Base-by-base conservation (phyloP, 2,329 filamentous ascomycete species). In the Colletotrichum plurivorum region DNA sequence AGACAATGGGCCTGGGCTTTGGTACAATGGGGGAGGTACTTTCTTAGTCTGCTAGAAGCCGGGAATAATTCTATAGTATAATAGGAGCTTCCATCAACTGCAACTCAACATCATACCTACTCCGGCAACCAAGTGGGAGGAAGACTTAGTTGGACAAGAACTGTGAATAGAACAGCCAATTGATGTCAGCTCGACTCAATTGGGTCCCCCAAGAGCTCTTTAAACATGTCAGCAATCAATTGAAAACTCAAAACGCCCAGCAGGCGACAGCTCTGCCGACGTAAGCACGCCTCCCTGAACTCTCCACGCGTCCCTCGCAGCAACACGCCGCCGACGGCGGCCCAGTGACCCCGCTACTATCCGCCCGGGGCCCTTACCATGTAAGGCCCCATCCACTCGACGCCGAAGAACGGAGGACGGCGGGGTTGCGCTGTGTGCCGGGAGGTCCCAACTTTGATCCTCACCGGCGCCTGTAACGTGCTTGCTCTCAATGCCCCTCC, bases 341-440 rank as follows among this genome's bases (percentile, higher is more conserved):
- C 20, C 13, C 46, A 49, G 36, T 10, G 49, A 54, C 59, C 46
- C 61, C 61, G 53, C 60, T 65, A 46, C 53, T 54, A 68, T 39
- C 60, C 65, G 65, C 52, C 64, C 63, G 51, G 67, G 46, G 41
- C 41, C 41, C 6, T n/a, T 15, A 2, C 41, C 41, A 15, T 15
- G 41, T 5, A 43, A 15, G 13, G 41, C 5, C 16, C 16, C 43
- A 51, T 53, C 51, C 39, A 39, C 41, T 36, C 31, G 4, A 25
- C 62, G 67, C 67, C 67, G 67, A 70, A 69, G 67, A 70, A 70
- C 67, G 67, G 67, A 70, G 59, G 59, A 57, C 66, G 66, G 66
- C 54, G 61, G 66, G 66, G 66, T 60, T 62, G n/a, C 43, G 46
- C n/a, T 20, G 27, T 48, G 66, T 39, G 45, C 62, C 18, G 31